phyloP scores from a whole-genome alignment of 768 basidiomycete species.

The Suillus alpinus region DNA sequence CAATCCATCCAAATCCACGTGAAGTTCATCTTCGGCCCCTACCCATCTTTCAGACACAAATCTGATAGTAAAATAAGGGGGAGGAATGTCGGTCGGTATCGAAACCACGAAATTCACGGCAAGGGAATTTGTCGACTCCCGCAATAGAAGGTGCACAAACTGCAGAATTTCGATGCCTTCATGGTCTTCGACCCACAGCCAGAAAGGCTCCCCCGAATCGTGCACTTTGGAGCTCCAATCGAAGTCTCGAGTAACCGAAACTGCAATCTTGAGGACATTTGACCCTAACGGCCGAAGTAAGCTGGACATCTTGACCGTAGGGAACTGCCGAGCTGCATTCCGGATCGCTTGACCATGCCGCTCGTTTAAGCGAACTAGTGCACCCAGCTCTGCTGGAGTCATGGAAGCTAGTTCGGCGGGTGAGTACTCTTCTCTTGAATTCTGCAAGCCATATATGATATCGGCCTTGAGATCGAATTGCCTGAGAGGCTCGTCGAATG shows the following conservation, averaged over 20 bases:
- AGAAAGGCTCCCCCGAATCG: constrained; percentile 80
- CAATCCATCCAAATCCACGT: constrained; percentile 61
- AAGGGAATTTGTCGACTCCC: constrained; percentile 56
- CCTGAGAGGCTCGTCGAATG: constrained; percentile 85
- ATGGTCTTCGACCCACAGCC: constrained; percentile 93
- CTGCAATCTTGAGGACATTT: constrained; percentile 76
- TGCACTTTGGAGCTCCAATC: constrained; percentile 79
- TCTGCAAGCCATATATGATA: constrained; percentile 72
- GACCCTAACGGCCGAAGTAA: constrained; percentile 77
- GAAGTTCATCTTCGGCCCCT: constrained; percentile 77
- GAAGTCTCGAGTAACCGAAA: constrained; percentile 66
- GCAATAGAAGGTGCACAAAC: constrained; percentile 68
- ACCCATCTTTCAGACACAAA: constrained; percentile 92
- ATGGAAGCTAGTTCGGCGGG: constrained; percentile 69
- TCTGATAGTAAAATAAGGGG: constrained; percentile 68
- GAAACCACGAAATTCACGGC: constrained; percentile 81
- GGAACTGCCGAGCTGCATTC: constrained; percentile 82
- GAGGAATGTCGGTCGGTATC: constrained; percentile 54
- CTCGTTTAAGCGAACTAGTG: constrained; percentile 84
- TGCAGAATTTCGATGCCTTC: constrained; percentile 82
- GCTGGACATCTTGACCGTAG: constrained; percentile 63
- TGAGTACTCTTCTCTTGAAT: constrained; percentile 79
- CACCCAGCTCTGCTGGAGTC: constrained; percentile 67
- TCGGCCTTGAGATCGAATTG: constrained; percentile 80
- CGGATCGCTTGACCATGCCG: constrained; percentile 76